Conservation (phyloP, 768 basidiomycete species). For the Cyathus striatus region DNA sequence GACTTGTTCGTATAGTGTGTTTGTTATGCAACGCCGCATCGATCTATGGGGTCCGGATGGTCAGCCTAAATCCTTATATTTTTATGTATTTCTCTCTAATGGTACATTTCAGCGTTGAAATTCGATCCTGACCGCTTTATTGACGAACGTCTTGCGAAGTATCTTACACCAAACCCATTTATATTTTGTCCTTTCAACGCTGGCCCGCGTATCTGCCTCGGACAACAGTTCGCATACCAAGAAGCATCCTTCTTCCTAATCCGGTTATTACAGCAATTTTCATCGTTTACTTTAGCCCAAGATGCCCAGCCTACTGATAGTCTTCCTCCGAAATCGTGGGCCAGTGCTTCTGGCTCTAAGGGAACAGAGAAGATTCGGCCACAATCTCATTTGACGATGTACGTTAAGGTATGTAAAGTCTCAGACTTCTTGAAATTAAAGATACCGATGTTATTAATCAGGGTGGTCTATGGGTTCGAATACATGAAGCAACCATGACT, state of each 20-base stretch:
- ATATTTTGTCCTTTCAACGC: not conserved
- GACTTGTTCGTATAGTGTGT: conserved; percentile 15
- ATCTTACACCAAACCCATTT: conserved; percentile 25
- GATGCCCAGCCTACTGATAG: conserved; percentile 38
- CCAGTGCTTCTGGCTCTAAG: conserved; percentile 27
- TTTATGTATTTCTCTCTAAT: not conserved
- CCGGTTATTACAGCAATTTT: conserved; percentile 41
- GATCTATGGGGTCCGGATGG: conserved; percentile 71
- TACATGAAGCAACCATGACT: not conserved
- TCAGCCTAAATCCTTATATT: conserved; percentile 9
- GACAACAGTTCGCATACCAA: conserved; percentile 63
- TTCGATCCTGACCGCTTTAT: conserved; percentile 71
- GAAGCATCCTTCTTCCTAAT: conserved; percentile 43
- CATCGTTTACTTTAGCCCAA: conserved; percentile 34
- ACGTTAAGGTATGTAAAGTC: conserved; percentile 18
- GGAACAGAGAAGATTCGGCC: conserved; percentile 41
- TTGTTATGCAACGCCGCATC: conserved; percentile 55
- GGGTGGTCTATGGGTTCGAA: not conserved
- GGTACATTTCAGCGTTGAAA: conserved; percentile 30
- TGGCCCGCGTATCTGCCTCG: conserved; percentile 46
- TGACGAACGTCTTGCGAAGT: conserved; percentile 52
- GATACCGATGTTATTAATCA: no score
- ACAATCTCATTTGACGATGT: conserved; percentile 51
- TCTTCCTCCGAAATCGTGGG: conserved; percentile 42
- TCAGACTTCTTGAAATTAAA: conserved; percentile 9